Conservation (phyloP, 257 asterid species). For the Galeopsis tetrahit region DNA sequence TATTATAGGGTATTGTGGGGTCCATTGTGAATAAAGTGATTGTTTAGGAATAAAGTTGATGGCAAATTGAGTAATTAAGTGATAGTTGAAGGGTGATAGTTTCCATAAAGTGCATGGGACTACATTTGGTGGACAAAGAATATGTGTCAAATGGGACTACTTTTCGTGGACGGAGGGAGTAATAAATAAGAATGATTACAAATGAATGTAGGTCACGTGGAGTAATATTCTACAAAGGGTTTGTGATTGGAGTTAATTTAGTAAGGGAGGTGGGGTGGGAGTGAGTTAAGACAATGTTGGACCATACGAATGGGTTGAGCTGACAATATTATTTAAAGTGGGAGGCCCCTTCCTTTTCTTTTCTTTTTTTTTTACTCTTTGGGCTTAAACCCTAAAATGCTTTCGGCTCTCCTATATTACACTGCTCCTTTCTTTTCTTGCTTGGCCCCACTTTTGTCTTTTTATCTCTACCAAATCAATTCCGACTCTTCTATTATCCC, state of each 20-base stretch:
- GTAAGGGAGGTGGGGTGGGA: conserved; percentile 13
- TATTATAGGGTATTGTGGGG: no score
- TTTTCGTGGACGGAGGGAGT: no score
- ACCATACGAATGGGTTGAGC: conserved; percentile 47
- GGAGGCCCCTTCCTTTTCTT: conserved; percentile 42
- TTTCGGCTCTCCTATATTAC: conserved; percentile 29
- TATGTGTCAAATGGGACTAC: no score
- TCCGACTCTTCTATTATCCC: background rate
- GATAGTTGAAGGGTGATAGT: no score
- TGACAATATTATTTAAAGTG: conserved; percentile 41
- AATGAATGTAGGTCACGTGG: conserved; percentile 28
- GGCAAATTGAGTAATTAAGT: no score
- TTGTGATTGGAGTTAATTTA: conserved; percentile 36
- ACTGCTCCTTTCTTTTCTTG: background rate
- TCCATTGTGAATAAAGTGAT: no score
- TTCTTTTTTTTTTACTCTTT: conserved; percentile 20
- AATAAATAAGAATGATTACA: background rate
- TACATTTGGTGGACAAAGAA: no score
- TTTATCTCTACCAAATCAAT: conserved; percentile 29
- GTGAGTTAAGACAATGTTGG: conserved; percentile 47
- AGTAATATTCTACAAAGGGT: conserved; percentile 5
- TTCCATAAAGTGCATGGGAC: no score
- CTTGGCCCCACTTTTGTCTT: conserved; percentile 44
- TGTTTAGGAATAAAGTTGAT: no score
- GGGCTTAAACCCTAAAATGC: conserved; percentile 37